Evolutionary conservation across 2,329 filamentous ascomycete genomes (phyloP).

Genomic region (Phialocephala subalpina): DNA sequence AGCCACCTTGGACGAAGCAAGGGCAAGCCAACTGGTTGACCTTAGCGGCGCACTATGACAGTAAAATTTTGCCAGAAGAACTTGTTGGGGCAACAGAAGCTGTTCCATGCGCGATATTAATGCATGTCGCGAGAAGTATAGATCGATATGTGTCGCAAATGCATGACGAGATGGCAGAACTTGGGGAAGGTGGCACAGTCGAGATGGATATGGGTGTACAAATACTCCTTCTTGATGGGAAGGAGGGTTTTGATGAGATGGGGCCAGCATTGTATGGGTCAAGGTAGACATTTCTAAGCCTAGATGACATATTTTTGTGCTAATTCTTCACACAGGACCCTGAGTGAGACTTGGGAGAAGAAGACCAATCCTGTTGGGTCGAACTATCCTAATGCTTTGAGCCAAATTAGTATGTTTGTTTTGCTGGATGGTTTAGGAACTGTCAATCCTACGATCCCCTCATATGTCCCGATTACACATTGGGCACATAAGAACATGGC

Average conservation of each 20-base stretch:
- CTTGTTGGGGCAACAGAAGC: conserved; percentile 93
- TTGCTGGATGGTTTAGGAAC: conserved; percentile 84
- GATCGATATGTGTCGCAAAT: conserved; percentile 76
- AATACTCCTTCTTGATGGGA: conserved; percentile 86
- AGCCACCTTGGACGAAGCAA: conserved; percentile 77
- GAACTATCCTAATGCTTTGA: conserved; percentile 74
- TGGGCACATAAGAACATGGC: conserved; percentile 87
- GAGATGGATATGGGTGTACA: conserved; percentile 80
- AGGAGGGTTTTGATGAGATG: conserved; percentile 88
- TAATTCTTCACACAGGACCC: conserved; percentile 56
- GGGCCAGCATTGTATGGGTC: conserved; percentile 80
- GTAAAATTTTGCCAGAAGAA: conserved; percentile 76
- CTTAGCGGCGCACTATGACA: conserved; percentile 77
- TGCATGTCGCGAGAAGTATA: conserved; percentile 81
- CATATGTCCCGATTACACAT: conserved; percentile 85
- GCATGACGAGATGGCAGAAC: conserved; percentile 73
- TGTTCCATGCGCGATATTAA: conserved; percentile 87
- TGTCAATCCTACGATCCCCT: conserved; percentile 72
- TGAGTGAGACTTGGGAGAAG: conserved; percentile 81
- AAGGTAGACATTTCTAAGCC: conserved; percentile 55
- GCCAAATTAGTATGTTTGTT: conserved; percentile 84
- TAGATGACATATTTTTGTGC: not conserved
- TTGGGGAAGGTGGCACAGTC: conserved; percentile 61
- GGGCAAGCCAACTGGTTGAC: conserved; percentile 83
- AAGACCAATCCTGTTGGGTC: conserved; percentile 72